Evolutionary conservation across 805 yeast species (phyloP), one percentile per base, ranked within the genome.

Genomic region (Torulaspora indica): DNA sequence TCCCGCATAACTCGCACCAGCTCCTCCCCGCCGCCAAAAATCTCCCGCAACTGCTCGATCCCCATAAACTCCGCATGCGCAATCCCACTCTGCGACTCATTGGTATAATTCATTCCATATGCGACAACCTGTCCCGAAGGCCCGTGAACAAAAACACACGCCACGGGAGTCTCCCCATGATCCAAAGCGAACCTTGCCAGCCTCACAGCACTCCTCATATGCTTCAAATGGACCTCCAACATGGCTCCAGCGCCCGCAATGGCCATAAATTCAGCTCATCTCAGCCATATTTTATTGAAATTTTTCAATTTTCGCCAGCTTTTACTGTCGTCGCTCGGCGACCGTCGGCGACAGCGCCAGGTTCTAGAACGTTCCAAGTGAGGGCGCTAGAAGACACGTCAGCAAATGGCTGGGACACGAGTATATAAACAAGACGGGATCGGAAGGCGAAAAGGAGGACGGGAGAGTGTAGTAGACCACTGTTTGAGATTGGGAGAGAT

Each of bases 51-150:
- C 23, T 66, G 61, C 35, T 79, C 79, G 12, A 88, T 81, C 0
- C 91, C 96, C 46, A 83, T 73, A 53, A 93, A 84, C 63, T 91
- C 98, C 1, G 98, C 98, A 63, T 91, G 98, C 33, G 85, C 74
- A 2, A 91, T 86, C 1, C 98, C 97, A 51, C 88, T 83, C 18
- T 86, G 70, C 1, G 95, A 81, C 18, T 79, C 72, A 58, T 91
- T 91, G 7, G 98, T 91, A 58, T 81, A 86, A 62, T 91, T 91
- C 71, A 82, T 81, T 1, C 97, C 96, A 42, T 73, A 71, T 15
- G 88, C 85, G 8, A 91, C 67, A 17, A 91, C 69, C 43, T 73
- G 54, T 9, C 70, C 67, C 25, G 73, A 42, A 2, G 56, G 55
- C 4, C 38, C 47, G 53, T 76, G 65, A 5, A 79, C 89, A 55